Percentiles rank a stretch among this genome's conserved stretches.
Evolutionary conservation across 2,329 filamentous ascomycete genomes (phyloP).

Genomic region (Colletotrichum destructivum): DNA sequence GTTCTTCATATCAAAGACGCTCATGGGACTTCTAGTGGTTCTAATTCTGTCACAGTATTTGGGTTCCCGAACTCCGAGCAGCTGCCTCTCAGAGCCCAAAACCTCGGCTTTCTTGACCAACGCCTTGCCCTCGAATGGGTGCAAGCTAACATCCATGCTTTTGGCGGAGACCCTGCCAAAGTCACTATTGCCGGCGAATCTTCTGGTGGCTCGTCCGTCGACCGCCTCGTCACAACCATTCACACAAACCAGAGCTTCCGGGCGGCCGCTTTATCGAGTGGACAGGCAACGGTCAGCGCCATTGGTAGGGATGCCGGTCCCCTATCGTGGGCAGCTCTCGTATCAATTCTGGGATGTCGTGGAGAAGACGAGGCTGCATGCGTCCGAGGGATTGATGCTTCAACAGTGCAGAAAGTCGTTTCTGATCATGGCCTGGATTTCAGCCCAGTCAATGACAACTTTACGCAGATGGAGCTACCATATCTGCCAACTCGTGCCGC

Average conservation of each 20-base stretch:
- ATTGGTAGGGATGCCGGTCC: conserved; percentile 19
- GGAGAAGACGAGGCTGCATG: conserved; percentile 15
- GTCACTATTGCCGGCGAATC: conserved; percentile 75
- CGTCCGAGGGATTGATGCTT: conserved; percentile 3
- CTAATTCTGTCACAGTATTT: neutral
- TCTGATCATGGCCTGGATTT: conserved; percentile 12
- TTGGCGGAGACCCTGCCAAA: conserved; percentile 74
- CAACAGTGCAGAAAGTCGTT: neutral
- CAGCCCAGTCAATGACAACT: conserved; percentile 22
- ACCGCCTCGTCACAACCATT: conserved; percentile 18
- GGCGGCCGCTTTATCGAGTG: conserved; percentile 23
- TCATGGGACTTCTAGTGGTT: neutral
- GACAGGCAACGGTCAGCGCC: conserved; percentile 20
- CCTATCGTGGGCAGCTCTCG: conserved; percentile 20
- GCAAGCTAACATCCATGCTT: conserved; percentile 72
- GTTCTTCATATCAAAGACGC: neutral
- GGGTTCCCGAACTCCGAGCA: conserved; percentile 28
- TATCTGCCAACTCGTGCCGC: conserved; percentile 12
- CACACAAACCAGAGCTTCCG: conserved; percentile 16
- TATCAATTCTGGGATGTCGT: neutral
- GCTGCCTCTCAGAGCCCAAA: conserved; percentile 46
- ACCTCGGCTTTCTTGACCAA: conserved; percentile 72
- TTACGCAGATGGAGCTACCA: conserved; percentile 23
- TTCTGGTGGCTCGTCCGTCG: conserved; percentile 68
- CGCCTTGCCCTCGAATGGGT: conserved; percentile 72